Base-by-base conservation (phyloP, 331 rosid genomes). In the Quercus phellos region DNA sequence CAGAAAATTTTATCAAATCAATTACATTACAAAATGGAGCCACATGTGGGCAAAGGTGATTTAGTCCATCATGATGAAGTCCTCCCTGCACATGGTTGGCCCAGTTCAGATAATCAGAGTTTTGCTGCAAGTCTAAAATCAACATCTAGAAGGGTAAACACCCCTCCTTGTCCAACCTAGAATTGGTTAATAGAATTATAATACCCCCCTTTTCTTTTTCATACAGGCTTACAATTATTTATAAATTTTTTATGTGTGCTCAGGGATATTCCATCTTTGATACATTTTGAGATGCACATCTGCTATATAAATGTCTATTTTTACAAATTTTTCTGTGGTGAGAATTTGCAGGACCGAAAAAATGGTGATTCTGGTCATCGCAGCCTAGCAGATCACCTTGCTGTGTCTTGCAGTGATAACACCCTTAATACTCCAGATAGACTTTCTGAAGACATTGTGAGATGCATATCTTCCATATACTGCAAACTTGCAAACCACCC, bases 381-480 rank as follows among this genome's bases (percentile, higher is more conserved):
- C 75, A 81, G 85, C 73, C 80, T 84, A 54, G 85, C 83, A 6
- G 83, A 81, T 77, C 80, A 77, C 78, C 85, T 84, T 55, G 76
- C 85, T 34, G 77, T 55, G 74, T 72, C 84, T 67, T 5, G 53
- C 60, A 51, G 51, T 30, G 77, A 66, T 43, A 54, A 59, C 50
- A 21, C 55, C 77, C 71, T 75, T 22, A 64, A 53, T 51, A 32
- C 83, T 46, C 87, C 82, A 0, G 85, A 84, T 78, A 78, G 82
- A 77, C 83, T 84, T 46, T 84, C 88, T 13, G 81, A 84, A 64
- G 85, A 81, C 58, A 73, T 84, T 19, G 74, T 81, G 17, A 74
- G 78, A 77, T 81, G 88, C 85, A 77, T 84, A 75, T 63, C 83
- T 80, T 81, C 88, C 60, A 78, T 81, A 30, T 84, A 77, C 53